Evolutionary conservation across 306 rosid species (phyloP).

Genomic region (Sphenostylis stenocarpa): DNA sequence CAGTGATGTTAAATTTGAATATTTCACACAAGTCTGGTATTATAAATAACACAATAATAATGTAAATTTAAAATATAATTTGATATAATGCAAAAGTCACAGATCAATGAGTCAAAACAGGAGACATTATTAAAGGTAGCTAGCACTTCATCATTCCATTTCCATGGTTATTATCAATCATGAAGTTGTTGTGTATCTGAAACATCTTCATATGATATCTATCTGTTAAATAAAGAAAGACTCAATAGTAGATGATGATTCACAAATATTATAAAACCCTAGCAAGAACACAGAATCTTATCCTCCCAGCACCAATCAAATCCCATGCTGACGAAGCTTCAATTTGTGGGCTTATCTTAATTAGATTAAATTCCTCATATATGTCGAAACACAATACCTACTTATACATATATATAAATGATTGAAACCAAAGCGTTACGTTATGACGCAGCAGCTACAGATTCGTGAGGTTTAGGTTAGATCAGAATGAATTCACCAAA

Average conservation of each 20-base stretch:
- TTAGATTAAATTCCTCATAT: neutral
- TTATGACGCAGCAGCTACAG: constrained; percentile 11
- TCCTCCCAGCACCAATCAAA: constrained; percentile 40
- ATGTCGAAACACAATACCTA: neutral
- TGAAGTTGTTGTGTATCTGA: neutral
- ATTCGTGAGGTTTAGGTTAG: neutral
- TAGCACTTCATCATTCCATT: neutral
- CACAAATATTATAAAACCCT: constrained; percentile 15
- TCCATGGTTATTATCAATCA: neutral
- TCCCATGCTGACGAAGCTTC: constrained; percentile 31
- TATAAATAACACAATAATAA: no score
- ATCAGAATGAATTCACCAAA: neutral
- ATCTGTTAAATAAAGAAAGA: neutral
- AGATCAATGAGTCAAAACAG: neutral
- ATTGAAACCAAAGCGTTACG: neutral
- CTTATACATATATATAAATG: neutral
- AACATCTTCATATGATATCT: constrained; percentile 5
- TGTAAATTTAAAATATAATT: neutral
- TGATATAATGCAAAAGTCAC: neutral
- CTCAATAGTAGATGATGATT: neutral
- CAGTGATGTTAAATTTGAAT: no score
- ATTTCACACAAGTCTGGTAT: no score
- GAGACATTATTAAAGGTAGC: neutral
- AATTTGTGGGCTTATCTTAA: constrained; percentile 30
- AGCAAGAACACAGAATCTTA: constrained; percentile 32